Conservation (phyloP, 345 rosid genomes). For the Sisymbrium altissimum region DNA sequence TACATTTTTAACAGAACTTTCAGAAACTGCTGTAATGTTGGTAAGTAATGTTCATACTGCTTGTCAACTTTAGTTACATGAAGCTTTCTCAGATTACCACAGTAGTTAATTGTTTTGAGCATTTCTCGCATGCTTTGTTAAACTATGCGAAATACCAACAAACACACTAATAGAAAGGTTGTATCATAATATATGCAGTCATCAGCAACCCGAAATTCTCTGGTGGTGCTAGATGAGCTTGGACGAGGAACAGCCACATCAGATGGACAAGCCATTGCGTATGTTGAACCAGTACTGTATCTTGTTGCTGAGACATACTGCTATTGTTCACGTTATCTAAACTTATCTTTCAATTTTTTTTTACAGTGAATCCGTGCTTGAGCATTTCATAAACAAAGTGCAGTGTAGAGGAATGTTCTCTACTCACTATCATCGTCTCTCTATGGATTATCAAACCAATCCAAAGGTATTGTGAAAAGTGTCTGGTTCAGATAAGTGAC, state of each 20-base stretch:
- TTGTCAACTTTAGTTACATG: constrained; percentile 8
- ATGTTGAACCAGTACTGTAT: constrained; percentile 22
- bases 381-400: constrained; percentile 74
- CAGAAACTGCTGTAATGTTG: constrained; percentile 96
- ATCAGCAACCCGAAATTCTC: constrained; percentile 69
- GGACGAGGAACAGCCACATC: constrained; percentile 98
- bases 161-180: background rate
- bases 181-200: constrained; percentile 45
- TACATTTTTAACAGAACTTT: constrained; percentile 93
- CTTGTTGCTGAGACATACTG: background rate
- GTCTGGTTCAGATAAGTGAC: constrained; percentile 1
- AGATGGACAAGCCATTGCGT: constrained; percentile 99
- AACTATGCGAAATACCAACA: background rate
- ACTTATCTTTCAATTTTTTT: background rate
- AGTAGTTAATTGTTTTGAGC: background rate
- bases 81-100: constrained; percentile 8
- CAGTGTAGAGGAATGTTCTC: constrained; percentile 93
- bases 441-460: constrained; percentile 63
- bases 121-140: background rate
- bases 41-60: constrained; percentile 37
- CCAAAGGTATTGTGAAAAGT: constrained; percentile 38
- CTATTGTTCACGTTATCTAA: background rate
- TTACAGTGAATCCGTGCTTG: constrained; percentile 84
- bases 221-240: constrained; percentile 94
- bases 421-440: constrained; percentile 89